Percentiles rank a stretch among this genome's conserved stretches.
These are phyloP conservation scores for Pichia sp. DNA, from an alignment of 1,139 yeast species.

Conservation along the genomic window DNA sequence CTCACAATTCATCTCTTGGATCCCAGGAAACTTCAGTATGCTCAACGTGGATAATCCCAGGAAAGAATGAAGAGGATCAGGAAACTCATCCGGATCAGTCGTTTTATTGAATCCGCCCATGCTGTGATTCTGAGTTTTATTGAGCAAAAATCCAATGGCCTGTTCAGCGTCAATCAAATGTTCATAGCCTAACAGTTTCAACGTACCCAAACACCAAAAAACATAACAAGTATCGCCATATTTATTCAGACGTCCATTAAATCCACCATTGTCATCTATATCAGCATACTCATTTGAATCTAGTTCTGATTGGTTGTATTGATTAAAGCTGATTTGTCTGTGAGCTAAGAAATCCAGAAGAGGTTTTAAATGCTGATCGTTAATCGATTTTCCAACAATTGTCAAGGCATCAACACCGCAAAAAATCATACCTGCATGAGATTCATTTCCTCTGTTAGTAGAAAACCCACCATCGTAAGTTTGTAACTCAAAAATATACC, in stretches of 20 bases:
- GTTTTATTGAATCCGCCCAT: slow-evolving; percentile 83
- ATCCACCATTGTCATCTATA: slow-evolving; percentile 58
- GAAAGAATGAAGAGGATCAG: slow-evolving; percentile 67
- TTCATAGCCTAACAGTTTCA: slow-evolving; percentile 33
- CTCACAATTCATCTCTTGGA: slow-evolving; percentile 17
- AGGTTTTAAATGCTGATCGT: slow-evolving; percentile 14
- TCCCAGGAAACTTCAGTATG: slow-evolving; percentile 26
- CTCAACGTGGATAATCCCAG: slow-evolving; percentile 53
- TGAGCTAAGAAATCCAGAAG: slow-evolving; percentile 54
- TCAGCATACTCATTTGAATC: slow-evolving; percentile 32
- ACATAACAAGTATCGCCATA: slow-evolving; percentile 86
- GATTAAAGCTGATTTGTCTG: slow-evolving; percentile 44
- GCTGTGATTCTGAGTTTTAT: slow-evolving; percentile 50
- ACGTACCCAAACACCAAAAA: slow-evolving; percentile 75
- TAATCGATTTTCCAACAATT: slow-evolving; percentile 28
- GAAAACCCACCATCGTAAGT: slow-evolving; percentile 67
- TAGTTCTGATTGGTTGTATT: slow-evolving; percentile 19
- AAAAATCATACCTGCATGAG: slow-evolving; percentile 84
- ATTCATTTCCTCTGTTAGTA: slow-evolving; percentile 42
- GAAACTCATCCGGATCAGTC: slow-evolving; percentile 34
- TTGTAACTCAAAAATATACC: slow-evolving; percentile 36
- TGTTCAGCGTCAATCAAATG: slow-evolving; percentile 31
- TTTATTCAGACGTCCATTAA: slow-evolving; percentile 84
- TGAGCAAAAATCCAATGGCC: slow-evolving; percentile 42
- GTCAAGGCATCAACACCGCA: slow-evolving; percentile 69